Conservation (phyloP, 2,329 filamentous ascomycete species). For the Calycina herbarum region DNA sequence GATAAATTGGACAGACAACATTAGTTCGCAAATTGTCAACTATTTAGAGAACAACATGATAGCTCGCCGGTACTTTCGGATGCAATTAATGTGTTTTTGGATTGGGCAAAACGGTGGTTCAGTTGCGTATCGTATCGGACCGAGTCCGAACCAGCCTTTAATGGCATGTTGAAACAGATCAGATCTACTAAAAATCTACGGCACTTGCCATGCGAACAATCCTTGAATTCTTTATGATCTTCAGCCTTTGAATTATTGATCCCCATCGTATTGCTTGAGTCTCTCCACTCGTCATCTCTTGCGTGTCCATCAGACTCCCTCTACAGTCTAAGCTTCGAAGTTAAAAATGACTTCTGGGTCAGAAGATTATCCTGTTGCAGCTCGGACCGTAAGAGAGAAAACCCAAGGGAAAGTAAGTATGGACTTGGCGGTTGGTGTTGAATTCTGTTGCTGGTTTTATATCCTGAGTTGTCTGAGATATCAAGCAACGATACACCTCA, state of each 20-base stretch:
- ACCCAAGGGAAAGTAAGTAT: background rate
- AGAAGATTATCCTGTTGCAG: background rate
- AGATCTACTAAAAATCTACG: background rate
- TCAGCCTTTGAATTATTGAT: background rate
- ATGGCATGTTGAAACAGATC: background rate
- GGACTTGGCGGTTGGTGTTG: background rate
- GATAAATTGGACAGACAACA: too few relatives aligned
- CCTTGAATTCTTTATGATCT: background rate
- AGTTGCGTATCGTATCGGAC: background rate
- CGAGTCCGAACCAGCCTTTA: background rate
- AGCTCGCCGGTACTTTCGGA: background rate
- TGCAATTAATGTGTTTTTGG: background rate
- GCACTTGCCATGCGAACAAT: background rate
- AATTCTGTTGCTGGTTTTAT: background rate
- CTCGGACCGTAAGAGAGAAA: background rate
- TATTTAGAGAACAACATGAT: background rate
- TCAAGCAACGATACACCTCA: background rate
- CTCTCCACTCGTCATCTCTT: slow-evolving; percentile 4
- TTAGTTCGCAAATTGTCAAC: background rate
- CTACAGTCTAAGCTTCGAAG: slow-evolving; percentile 2
- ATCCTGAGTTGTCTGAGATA: background rate
- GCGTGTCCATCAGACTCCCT: background rate
- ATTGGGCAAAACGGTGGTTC: background rate
- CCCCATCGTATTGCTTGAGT: background rate
- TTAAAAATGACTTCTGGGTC: background rate